Evolutionary conservation across 2,329 filamentous ascomycete genomes (phyloP).

Genomic region (Arachnopeziza araneosa): DNA sequence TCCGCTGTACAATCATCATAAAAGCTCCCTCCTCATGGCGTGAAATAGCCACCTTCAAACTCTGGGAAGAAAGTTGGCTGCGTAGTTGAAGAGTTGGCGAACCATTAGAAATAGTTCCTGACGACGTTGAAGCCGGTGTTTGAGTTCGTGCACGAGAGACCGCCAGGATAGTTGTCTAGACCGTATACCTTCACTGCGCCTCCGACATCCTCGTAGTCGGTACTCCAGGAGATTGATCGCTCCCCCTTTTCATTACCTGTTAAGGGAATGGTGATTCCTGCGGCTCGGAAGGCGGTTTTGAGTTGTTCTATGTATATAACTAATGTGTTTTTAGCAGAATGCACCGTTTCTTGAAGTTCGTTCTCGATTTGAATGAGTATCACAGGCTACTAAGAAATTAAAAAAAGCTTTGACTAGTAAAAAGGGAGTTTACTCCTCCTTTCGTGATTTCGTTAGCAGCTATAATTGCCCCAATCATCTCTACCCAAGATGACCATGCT

Average conservation of each 20-base stretch:
- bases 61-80: conserved; percentile 49
- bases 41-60: conserved; percentile 49
- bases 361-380: conserved; percentile 50
- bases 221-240: conserved; percentile 45
- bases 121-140: conserved; percentile 44
- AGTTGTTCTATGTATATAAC: conserved; percentile 49
- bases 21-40: conserved; percentile 46
- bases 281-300: conserved; percentile 39
- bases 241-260: conserved; percentile 47
- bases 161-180: conserved; percentile 41
- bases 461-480: conserved; percentile 41
- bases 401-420: not conserved
- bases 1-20: conserved; percentile 45
- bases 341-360: conserved; percentile 41
- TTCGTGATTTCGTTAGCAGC: conserved; percentile 45
- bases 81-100: conserved; percentile 47
- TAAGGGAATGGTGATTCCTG: conserved; percentile 44
- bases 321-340: conserved; percentile 39
- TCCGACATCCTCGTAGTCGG: conserved; percentile 50
- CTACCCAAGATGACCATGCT: conserved; percentile 43
- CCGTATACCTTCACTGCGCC: conserved; percentile 47
- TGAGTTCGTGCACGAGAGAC: conserved; percentile 44
- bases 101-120: conserved; percentile 51
- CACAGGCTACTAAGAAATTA: conserved; percentile 32
- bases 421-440: conserved; percentile 32